Conservation (phyloP, 2,329 filamentous ascomycete species). For the Trichoderma sp. region DNA sequence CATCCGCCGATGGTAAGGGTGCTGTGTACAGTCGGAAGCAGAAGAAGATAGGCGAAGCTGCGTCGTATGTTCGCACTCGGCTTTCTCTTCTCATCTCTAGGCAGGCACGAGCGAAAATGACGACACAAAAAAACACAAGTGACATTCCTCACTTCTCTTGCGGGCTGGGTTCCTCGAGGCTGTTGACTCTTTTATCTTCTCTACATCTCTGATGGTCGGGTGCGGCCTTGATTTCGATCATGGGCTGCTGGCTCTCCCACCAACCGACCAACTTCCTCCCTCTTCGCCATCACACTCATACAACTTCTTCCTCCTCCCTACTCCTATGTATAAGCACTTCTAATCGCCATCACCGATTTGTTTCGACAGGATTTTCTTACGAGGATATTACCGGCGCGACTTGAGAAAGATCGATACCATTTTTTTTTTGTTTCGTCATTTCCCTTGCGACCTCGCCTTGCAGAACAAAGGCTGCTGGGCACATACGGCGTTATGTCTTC, state of each 20-base stretch:
- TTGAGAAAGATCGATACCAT: conserved; percentile 53
- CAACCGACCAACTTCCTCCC: conserved; percentile 26
- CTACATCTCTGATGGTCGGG: conserved; percentile 35
- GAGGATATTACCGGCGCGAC: conserved; percentile 45
- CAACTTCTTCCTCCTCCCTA: conserved; percentile 33
- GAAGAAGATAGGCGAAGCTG: conserved; percentile 36
- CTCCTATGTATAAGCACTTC: conserved; percentile 54
- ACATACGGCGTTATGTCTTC: conserved; percentile 44
- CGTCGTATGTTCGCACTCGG: conserved; percentile 43
- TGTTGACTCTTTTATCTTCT: conserved; percentile 29
- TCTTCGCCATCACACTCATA: conserved; percentile 5
- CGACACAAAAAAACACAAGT: conserved; percentile 37
- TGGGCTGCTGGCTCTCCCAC: conserved; percentile 38
- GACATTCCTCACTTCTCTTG: conserved; percentile 48
- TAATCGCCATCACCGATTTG: conserved; percentile 44
- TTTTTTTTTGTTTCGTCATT: conserved; percentile 44
- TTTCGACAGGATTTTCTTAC: conserved; percentile 46
- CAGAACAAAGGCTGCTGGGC: conserved; percentile 45
- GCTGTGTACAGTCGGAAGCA: conserved; percentile 40
- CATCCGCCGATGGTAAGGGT: conserved; percentile 58
- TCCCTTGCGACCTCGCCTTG: conserved; percentile 39
- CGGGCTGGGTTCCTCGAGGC: conserved; percentile 46
- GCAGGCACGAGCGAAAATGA: conserved; percentile 48
- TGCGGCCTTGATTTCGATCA: conserved; percentile 30
- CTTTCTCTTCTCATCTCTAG: conserved; percentile 50